Evolutionary conservation across 257 asterid genomes (phyloP).

Genomic region (Henckelia pumila): DNA sequence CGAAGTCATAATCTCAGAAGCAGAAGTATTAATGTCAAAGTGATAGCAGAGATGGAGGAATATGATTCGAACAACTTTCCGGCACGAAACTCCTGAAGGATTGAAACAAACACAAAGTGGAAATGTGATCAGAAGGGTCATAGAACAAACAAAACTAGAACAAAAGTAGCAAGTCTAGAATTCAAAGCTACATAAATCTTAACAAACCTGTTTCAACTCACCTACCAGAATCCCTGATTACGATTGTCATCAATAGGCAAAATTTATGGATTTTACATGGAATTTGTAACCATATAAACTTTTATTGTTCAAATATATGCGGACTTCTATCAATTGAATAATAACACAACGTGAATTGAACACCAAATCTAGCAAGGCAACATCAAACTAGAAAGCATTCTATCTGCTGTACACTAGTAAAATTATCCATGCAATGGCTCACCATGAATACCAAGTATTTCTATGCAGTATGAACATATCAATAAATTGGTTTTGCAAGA

Average conservation of each 20-base stretch:
- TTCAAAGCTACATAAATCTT: neutral
- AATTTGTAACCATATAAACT: neutral
- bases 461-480: neutral
- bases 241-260: neutral
- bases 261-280: neutral
- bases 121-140: constrained; percentile 6
- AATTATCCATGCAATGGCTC: neutral
- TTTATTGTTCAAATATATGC: neutral
- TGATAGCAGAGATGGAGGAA: constrained; percentile 37
- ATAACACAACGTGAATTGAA: neutral
- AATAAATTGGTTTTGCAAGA: constrained; percentile 10
- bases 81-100: constrained; percentile 55
- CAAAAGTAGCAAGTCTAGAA: neutral
- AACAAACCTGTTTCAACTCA: neutral
- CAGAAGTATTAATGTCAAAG: constrained; percentile 39
- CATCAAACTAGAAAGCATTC: neutral
- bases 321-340: neutral
- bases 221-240: neutral
- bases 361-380: neutral
- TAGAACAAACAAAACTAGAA: constrained; percentile 1
- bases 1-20: constrained; percentile 36
- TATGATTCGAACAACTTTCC: constrained; percentile 32
- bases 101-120: constrained; percentile 10
- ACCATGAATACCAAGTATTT: neutral
- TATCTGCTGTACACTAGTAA: too few species aligned